Evolutionary conservation across 306 rosid genomes (phyloP).

Genomic region (Pyrus pyrifolia): DNA sequence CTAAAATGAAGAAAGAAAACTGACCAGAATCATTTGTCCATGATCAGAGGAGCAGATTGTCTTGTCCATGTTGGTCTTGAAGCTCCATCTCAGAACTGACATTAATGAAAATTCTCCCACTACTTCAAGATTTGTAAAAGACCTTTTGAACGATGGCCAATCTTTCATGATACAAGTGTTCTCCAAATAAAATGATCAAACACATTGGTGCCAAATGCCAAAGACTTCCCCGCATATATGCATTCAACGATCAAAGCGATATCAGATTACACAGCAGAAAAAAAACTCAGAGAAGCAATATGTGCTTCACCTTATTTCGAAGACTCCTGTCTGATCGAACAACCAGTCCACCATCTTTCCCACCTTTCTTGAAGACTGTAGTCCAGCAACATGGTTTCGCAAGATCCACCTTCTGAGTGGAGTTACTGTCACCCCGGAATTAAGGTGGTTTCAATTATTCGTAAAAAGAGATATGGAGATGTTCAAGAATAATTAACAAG

Average conservation of each 20-base stretch:
- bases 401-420: conserved; percentile 50
- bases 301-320: conserved; percentile 73
- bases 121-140: conserved; percentile 68
- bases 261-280: not conserved
- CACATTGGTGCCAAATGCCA: conserved; percentile 8
- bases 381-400: conserved; percentile 71
- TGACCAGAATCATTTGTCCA: conserved; percentile 77
- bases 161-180: not conserved
- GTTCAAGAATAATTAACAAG: conserved; percentile 23
- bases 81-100: conserved; percentile 73
- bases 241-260: not conserved
- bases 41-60: conserved; percentile 56
- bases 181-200: not conserved
- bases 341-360: conserved; percentile 46
- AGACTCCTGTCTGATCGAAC: conserved; percentile 65
- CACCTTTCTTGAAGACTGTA: conserved; percentile 51
- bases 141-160: conserved; percentile 40
- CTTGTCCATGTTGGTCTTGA: conserved; percentile 56
- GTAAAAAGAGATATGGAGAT: conserved; percentile 16
- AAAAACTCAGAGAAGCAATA: conserved; percentile 5
- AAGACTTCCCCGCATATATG: conserved; percentile 3
- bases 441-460: conserved; percentile 19
- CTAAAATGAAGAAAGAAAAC: conserved; percentile 17
- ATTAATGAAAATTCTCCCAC: conserved; percentile 52
- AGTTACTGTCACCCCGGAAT: conserved; percentile 50